Percentiles rank a stretch among this genome's conserved stretches.
Evolutionary conservation across 225 moss, liverwort and hornwort species (phyloP).

Genomic region (Rhytidiadelphus loreus): DNA sequence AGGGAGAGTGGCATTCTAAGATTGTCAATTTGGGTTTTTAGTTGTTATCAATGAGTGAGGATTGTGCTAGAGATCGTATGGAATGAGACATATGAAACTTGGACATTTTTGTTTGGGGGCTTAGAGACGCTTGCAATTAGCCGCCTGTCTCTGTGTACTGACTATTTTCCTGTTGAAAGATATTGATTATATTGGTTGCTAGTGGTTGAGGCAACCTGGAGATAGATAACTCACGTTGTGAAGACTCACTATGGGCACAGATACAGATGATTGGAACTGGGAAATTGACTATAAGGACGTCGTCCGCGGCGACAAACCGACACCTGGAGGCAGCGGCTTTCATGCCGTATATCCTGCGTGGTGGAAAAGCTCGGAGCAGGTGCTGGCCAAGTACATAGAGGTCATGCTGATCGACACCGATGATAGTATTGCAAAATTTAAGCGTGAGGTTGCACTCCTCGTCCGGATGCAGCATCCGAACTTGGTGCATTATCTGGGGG

Average conservation of each 20-base stretch:
- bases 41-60: not conserved
- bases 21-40: not conserved
- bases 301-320: conserved; percentile 3
- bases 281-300: conserved; percentile 31
- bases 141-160: not conserved
- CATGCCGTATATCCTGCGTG: conserved; percentile 14
- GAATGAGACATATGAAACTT: not conserved
- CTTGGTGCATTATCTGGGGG: conserved; percentile 32
- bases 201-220: not conserved
- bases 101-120: not conserved
- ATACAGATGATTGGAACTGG: conserved; percentile 39
- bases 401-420: conserved; percentile 26
- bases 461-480: conserved; percentile 38
- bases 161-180: not conserved
- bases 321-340: conserved; percentile 25
- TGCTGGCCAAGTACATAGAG: conserved; percentile 37
- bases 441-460: conserved; percentile 15
- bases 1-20: not conserved
- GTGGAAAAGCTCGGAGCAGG: conserved; percentile 24
- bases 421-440: conserved; percentile 7
- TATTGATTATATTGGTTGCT: not conserved
- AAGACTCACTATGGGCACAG: not conserved
- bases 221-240: not conserved
- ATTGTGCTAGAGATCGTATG: not conserved
- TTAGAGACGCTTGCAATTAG: not conserved